phyloP scores from a whole-genome alignment of 192 early-diverging fungal genomes.

The Neocallimastix lanati region DNA sequence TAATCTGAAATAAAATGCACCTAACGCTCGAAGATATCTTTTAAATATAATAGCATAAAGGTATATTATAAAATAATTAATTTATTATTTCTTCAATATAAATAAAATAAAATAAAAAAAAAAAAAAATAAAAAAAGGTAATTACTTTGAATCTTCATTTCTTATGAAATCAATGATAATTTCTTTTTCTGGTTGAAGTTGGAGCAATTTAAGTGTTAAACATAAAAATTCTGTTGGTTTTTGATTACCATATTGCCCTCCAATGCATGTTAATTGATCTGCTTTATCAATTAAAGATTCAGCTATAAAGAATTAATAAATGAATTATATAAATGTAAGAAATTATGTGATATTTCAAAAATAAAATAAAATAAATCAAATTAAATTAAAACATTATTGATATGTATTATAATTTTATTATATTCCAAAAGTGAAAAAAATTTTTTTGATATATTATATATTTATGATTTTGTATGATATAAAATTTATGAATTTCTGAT shows the following conservation, averaged over 20 bases:
- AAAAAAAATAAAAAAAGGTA: not conserved
- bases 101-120: no score
- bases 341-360: no score
- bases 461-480: no score
- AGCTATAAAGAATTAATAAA: constrained; percentile 13
- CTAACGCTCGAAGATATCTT: constrained; percentile 70
- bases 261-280: constrained; percentile 46
- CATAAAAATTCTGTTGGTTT: constrained; percentile 85
- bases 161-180: constrained; percentile 71
- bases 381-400: no score
- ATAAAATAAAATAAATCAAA: no score
- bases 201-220: constrained; percentile 69
- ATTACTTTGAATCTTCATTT: constrained; percentile 63
- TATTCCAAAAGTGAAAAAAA: no score
- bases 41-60: not conserved
- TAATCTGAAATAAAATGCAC: constrained; percentile 73
- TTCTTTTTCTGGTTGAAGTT: constrained; percentile 75
- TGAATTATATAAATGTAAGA: not conserved
- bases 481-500: no score
- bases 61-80: not conserved
- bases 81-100: no score
- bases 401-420: no score
- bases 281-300: constrained; percentile 82
- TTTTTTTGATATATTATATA: no score
- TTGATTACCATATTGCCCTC: constrained; percentile 69